Conservation (phyloP, 2,329 filamentous ascomycete species). For the Paecilomyces sp. region DNA sequence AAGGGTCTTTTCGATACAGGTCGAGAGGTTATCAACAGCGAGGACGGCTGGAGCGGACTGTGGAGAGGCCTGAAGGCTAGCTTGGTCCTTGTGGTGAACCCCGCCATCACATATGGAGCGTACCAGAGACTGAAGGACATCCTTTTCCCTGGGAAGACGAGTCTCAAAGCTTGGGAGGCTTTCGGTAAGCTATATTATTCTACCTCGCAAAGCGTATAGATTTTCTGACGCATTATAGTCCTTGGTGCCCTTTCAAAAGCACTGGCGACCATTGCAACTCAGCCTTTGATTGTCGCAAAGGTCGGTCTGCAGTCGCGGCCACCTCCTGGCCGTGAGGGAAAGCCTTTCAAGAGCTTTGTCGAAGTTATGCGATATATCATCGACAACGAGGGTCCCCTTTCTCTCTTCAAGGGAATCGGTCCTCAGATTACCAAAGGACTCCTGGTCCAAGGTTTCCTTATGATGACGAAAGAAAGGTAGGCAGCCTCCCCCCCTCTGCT, state of each 20-base stretch:
- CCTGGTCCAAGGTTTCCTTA: conserved; percentile 87
- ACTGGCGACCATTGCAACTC: conserved; percentile 82
- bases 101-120: conserved; percentile 93
- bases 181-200: conserved; percentile 61
- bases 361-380: conserved; percentile 96
- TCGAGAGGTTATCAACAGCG: conserved; percentile 78
- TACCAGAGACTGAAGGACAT: conserved; percentile 80
- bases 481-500: not conserved
- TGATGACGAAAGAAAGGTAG: conserved; percentile 98
- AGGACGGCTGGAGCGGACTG: conserved; percentile 80
- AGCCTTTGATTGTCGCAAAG: conserved; percentile 95
- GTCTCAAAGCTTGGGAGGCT: conserved; percentile 74
- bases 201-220: not conserved
- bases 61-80: conserved; percentile 96
- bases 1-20: conserved; percentile 85
- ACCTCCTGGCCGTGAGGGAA: conserved; percentile 73
- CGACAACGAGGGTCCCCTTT: conserved; percentile 71
- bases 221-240: conserved; percentile 44
- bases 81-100: conserved; percentile 90
- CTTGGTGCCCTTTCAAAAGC: conserved; percentile 90
- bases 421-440: conserved; percentile 91
- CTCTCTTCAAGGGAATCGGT: conserved; percentile 94
- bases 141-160: conserved; percentile 70
- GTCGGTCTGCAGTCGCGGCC: conserved; percentile 93
- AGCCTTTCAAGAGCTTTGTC: conserved; percentile 85